These are phyloP conservation scores for Vitis hybrid DNA, from an alignment of 177 flowering plant genomes.

Conservation along the genomic window DNA sequence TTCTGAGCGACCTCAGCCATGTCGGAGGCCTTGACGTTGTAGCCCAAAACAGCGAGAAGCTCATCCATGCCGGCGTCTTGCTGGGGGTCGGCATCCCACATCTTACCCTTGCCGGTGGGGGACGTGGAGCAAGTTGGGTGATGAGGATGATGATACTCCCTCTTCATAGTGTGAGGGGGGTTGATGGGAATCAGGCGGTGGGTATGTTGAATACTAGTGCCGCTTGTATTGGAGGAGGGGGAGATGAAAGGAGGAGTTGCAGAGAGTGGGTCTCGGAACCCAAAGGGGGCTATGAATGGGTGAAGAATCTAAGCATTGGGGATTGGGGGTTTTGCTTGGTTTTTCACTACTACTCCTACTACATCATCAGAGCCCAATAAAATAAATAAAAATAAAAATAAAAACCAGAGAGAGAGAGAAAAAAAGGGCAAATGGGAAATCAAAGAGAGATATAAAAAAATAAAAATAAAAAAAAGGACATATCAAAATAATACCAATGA, in stretches of 20 bases:
- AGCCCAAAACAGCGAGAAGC: conserved; percentile 72
- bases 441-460: background rate
- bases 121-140: conserved; percentile 3
- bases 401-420: background rate
- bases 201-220: no score
- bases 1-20: conserved; percentile 83
- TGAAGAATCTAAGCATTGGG: conserved; percentile 29
- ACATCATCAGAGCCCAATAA: conserved; percentile 7
- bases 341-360: conserved; percentile 22
- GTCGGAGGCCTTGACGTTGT: conserved; percentile 70
- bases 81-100: conserved; percentile 31
- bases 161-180: conserved; percentile 26
- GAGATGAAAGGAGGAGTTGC: no score
- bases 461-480: background rate
- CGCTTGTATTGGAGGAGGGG: no score
- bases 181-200: no score
- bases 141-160: conserved; percentile 25
- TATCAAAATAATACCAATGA: background rate
- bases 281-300: conserved; percentile 8
- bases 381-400: conserved; percentile 4
- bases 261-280: background rate
- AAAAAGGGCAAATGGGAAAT: background rate
- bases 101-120: conserved; percentile 29
- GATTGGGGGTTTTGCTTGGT: conserved; percentile 32
- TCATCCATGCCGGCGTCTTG: conserved; percentile 69